Evolutionary conservation across 371 early-diverging fungal species (phyloP), one percentile per base, ranked within the genome.

Genomic region (Rhizopus delemar): DNA sequence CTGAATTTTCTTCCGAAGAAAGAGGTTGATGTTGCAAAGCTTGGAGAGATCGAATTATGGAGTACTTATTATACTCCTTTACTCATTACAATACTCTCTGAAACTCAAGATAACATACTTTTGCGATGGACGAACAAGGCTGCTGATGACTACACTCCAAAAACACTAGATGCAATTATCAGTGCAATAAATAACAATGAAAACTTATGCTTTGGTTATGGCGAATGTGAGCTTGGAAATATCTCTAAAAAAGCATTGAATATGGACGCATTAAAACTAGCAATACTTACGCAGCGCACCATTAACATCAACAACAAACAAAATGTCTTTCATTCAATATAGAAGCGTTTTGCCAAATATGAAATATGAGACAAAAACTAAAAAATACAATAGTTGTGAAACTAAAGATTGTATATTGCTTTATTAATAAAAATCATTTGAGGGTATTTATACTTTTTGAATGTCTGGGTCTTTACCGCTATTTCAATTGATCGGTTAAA

Each of bases 51-150:
- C 0, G 51, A 57, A 13, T 41, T 57, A 31, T 57, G 41, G 51
- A 57, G 57, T 41, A 57, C 41, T 13, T 57, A 49, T 3, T 41
- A n/a, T 41, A 41, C 33, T 22, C 57, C 57, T 33, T 15, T 55
- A 35, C 35, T 55, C 5, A 45, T 46, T 2, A 33, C 55, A 33
- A 55, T 55, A 13, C 31, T 55, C 35, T 55, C 46, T 3, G 22
- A 55, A 34, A 46, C 46, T 46, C 16, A 46, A 55, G n/a, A 46
- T n/a, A 46, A 46, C 35, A 34, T 55, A 13, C 35, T 55, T 32
- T 28, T 52, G 16, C 11, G 55, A 43, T 46, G 35, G 55, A 55
- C 33, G 15, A 46, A 55, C 46, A 55, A 55, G 55, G 55, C 55
- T 34, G 46, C 55, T 46, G 46, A 43, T 0, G 34, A 16, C 46